Evolutionary conservation across 345 rosid genomes (phyloP), one percentile per base, ranked within the genome.

Genomic region (Hibiscus trionum): DNA sequence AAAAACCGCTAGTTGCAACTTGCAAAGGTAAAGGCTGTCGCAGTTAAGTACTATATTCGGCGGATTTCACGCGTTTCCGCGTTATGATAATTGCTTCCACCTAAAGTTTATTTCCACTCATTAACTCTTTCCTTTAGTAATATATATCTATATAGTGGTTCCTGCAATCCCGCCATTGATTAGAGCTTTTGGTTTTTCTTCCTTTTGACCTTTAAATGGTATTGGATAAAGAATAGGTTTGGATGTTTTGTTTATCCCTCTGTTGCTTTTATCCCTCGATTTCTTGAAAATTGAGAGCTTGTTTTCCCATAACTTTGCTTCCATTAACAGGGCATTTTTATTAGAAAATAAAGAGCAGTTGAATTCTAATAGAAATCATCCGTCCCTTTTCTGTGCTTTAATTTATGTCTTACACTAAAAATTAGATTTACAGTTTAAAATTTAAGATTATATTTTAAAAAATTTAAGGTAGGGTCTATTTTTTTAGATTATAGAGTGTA

Each of bases 31-130:
- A 55, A 55, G 59, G 59, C 11, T 55, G 26, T 53, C 56, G 61
- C 47, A 52, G 5, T 33, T 49, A 52, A 35, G 21, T 8, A 44
- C 9, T 5, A 42, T 14, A 56, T 56, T 58, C 72, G 66, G 80
- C 75, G 76, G 66, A 78, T 53, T 56, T 76, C 79, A 86, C 85
- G 88, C 86, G 90, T 73, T 81, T 69, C 57, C 79, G 75, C 72
- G 77, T 74, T 35, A 76, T 79, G 71, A 82, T 84, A 70, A 70
- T 82, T 81, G 85, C 84, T 75, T 84, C 80, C 79, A 80, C 63
- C 78, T 75, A n/a, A 83, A 81, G 83, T 65, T 63, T 76, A 68
- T 70, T 72, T 80, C 66, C 80, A 58, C 19, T 53, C 39, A 61
- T 29, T 58, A 21, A 65, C 47, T 47, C 59, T 49, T 71, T 7